Evolutionary conservation across 192 early-diverging fungal species (phyloP), one percentile per base, ranked within the genome.

Genomic region (Chytriomyces sp.): DNA sequence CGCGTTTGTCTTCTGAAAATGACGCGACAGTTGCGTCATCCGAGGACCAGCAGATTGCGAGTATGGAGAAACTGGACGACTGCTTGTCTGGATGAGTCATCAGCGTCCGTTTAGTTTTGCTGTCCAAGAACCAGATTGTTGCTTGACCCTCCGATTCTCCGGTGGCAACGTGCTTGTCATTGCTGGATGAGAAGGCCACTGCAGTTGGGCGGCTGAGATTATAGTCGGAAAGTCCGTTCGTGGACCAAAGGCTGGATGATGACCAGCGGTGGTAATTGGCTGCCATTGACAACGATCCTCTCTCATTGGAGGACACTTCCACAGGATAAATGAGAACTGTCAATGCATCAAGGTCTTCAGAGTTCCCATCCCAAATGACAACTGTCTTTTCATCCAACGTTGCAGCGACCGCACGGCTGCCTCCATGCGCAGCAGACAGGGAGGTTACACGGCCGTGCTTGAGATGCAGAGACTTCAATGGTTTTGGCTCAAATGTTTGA

Each of bases 11-110:
- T 47, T 79, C 78, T n/a, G 45, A 67, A 7, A 74, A 23, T 26
- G 71, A 74, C 9, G 57, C 78, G 28, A 79, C 16, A 8, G 78
- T 44, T 23, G 74, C 78, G 57, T 79, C 78, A 45, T 79, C 78
- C 2, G 43, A 10, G 6, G 69, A 61, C 78, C 78, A 79, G 18
- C 64, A 26, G 7, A 79, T 61, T 9, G 67, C 50, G 45, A 79
- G 20, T 43, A 79, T 53, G 3, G 71, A 62, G 9, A 57, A 35
- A 3, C 1, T 6, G 45, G 67, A 50, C 1, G 67, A 66, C 7
- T 7, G 47, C 13, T 48, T 28, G 18, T 75, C 73, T 1, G 73
- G 62, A 20, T 72, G 78, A 7, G 71, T 79, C 48, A 79, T 5
- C 35, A 79, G 45, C 6, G 35, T 35, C 13, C 69, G 62, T 11